Conservation (phyloP, 257 asterid species). For the Nicotiana tabacum region DNA sequence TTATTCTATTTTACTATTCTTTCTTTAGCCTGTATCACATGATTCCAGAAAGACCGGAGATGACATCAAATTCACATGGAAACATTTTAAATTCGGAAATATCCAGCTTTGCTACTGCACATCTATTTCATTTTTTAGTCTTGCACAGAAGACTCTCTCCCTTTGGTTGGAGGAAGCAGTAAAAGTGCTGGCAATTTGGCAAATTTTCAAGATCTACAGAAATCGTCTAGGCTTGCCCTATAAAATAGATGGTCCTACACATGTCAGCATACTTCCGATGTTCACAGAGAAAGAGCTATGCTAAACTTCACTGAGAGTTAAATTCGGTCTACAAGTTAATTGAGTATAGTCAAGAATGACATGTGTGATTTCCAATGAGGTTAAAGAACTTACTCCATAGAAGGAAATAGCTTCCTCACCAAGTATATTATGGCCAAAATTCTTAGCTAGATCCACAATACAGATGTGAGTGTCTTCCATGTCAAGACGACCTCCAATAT, state of each 20-base stretch:
- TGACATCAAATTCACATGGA: no score
- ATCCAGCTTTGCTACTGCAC: background rate
- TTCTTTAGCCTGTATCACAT: no score
- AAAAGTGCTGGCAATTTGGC: no score
- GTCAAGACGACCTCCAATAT: conserved; percentile 60
- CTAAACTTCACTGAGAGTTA: background rate
- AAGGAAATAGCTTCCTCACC: conserved; percentile 76
- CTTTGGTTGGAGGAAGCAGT: background rate
- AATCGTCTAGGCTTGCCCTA: background rate
- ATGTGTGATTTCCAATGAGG: conserved; percentile 15
- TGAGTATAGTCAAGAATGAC: background rate
- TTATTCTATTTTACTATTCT: background rate
- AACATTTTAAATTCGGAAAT: no score
- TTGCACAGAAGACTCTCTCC: background rate
- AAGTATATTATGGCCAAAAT: conserved; percentile 41
- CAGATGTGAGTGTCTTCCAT: conserved; percentile 95
- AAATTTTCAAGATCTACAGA: background rate
- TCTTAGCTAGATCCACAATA: conserved; percentile 63
- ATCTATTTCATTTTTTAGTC: background rate
- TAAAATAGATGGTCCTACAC: no score
- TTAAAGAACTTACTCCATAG: conserved; percentile 80
- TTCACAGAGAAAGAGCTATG: background rate
- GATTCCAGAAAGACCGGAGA: no score
- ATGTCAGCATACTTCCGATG: background rate
- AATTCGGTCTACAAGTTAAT: background rate